Conservation (phyloP, 345 rosid genomes). For the Arabidopsis arenosa region DNA sequence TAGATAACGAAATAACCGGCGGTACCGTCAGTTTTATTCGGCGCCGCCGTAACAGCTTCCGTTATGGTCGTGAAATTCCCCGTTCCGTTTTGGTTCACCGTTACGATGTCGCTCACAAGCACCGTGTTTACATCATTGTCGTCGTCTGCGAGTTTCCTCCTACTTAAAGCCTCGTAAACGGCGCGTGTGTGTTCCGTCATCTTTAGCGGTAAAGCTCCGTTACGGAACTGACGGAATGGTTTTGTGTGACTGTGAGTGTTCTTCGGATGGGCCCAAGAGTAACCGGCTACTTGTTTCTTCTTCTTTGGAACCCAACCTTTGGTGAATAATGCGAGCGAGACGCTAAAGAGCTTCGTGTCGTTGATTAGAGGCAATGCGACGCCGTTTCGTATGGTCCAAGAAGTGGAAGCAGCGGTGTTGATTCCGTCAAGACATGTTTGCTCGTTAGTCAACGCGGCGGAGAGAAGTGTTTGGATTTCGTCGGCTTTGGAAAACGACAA, state of each 20-base stretch:
- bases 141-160: constrained; percentile 62
- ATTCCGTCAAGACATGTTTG: constrained; percentile 81
- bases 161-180: constrained; percentile 60
- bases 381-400: constrained; percentile 61
- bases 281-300: constrained; percentile 30
- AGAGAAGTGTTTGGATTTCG: constrained; percentile 69
- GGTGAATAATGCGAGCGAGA: constrained; percentile 73
- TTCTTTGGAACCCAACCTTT: constrained; percentile 76
- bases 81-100: constrained; percentile 72
- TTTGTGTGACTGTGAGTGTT: constrained; percentile 32
- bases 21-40: constrained; percentile 60
- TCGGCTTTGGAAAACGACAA: constrained; percentile 59
- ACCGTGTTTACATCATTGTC: constrained; percentile 24
- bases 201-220: constrained; percentile 60
- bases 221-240: constrained; percentile 48
- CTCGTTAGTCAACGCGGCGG: constrained; percentile 79
- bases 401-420: constrained; percentile 52
- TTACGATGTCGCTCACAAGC: constrained; percentile 60
- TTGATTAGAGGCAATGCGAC: constrained; percentile 58
- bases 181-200: constrained; percentile 59
- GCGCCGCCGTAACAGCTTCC: constrained; percentile 77
- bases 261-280: constrained; percentile 40
- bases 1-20: constrained; percentile 81
- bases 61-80: constrained; percentile 75
- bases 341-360: constrained; percentile 78